Percentiles rank a stretch among this genome's conserved stretches.
Evolutionary conservation across 2,329 filamentous ascomycete species (phyloP).

Genomic region (Ustulina deusta): DNA sequence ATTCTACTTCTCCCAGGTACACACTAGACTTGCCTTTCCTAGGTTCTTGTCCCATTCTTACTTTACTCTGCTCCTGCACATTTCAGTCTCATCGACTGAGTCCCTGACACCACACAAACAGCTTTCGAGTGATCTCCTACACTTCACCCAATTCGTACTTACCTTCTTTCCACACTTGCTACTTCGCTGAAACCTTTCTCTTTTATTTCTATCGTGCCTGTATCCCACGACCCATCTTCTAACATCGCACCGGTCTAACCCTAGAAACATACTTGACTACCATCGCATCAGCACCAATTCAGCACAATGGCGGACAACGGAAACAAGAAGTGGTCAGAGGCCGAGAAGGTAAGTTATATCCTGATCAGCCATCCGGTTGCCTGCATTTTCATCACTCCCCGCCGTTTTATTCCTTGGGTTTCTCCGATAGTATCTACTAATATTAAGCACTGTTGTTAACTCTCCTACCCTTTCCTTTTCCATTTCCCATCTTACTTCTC

Average conservation of each 20-base stretch:
- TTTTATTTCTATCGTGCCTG: neutral
- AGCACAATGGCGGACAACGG: constrained; percentile 14
- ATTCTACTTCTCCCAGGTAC: neutral
- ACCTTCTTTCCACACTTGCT: neutral
- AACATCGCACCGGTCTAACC: neutral
- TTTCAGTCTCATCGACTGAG: neutral
- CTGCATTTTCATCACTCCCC: neutral
- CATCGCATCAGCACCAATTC: neutral
- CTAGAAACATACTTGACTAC: neutral
- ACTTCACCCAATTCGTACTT: neutral
- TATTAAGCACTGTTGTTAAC: neutral
- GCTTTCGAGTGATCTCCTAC: neutral
- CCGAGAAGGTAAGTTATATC: constrained; percentile 22
- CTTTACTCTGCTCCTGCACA: neutral
- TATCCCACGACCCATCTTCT: neutral
- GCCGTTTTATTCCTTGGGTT: neutral
- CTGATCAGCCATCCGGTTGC: neutral
- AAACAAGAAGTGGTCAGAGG: constrained; percentile 25
- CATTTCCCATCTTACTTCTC: neutral
- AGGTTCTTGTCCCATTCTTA: neutral
- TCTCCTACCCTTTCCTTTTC: neutral
- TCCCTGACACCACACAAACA: neutral
- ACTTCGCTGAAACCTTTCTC: neutral
- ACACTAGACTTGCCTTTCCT: neutral
- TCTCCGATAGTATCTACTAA: neutral